These are phyloP conservation scores for Candida endomychidarum DNA, from an alignment of 805 yeast genomes.

Conservation along the genomic window DNA sequence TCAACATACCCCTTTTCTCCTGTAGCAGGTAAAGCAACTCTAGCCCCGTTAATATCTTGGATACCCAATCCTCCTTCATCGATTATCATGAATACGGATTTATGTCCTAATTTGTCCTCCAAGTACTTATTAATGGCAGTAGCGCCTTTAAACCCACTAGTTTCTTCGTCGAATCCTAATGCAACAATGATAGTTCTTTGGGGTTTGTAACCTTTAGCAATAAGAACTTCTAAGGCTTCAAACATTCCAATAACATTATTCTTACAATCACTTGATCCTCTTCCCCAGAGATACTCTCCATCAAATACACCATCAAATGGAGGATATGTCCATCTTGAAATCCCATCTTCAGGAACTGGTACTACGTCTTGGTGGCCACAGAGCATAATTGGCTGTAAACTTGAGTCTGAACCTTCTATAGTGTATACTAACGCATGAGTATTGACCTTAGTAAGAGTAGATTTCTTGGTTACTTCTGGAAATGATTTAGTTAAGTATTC, in stretches of 20 bases:
- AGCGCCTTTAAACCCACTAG: slow-evolving; percentile 67
- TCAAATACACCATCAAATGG: slow-evolving; percentile 65
- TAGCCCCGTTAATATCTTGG: slow-evolving; percentile 53
- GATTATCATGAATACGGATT: slow-evolving; percentile 59
- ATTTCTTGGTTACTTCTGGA: slow-evolving; percentile 49
- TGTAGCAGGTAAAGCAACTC: slow-evolving; percentile 49
- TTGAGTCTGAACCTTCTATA: slow-evolving; percentile 50
- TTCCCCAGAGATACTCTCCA: slow-evolving; percentile 66
- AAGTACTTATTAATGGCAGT: slow-evolving; percentile 45
- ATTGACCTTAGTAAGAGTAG: slow-evolving; percentile 58
- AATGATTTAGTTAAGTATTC: slow-evolving; percentile 51
- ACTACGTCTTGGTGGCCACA: slow-evolving; percentile 83
- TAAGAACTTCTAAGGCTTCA: slow-evolving; percentile 62
- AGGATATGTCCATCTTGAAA: slow-evolving; percentile 59
- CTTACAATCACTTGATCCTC: slow-evolving; percentile 80
- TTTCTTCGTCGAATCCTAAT: slow-evolving; percentile 81
- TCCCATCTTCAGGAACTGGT: slow-evolving; percentile 63
- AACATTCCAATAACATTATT: slow-evolving; percentile 63
- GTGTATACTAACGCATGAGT: slow-evolving; percentile 62
- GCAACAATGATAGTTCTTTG: slow-evolving; percentile 61
- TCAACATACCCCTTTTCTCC: slow-evolving; percentile 55
- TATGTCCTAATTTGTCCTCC: slow-evolving; percentile 54
- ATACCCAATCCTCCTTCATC: slow-evolving; percentile 67
- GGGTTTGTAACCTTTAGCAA: slow-evolving; percentile 54
- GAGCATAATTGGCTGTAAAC: slow-evolving; percentile 66